phyloP scores from a whole-genome alignment of 1,284 basidiomycete genomes.

The Cronartium quercuum region DNA sequence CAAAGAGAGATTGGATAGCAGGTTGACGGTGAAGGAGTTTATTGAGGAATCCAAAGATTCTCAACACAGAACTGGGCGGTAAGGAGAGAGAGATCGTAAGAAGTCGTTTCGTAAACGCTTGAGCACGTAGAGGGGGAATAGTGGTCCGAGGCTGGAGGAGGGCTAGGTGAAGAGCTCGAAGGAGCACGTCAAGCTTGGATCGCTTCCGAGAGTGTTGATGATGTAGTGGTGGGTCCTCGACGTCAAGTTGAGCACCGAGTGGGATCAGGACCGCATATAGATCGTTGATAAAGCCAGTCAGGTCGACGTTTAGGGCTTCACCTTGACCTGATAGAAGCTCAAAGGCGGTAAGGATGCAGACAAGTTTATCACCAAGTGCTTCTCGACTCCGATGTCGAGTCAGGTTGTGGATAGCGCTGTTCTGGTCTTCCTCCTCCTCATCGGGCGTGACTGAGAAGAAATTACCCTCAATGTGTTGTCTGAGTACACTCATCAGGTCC shows the following conservation, averaged over 20 bases:
- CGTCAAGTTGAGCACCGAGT: constrained; percentile 32
- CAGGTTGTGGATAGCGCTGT: constrained; percentile 43
- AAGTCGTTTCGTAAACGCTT: constrained; percentile 87
- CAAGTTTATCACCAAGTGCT: constrained; percentile 61
- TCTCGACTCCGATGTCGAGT: background rate
- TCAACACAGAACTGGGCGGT: constrained; percentile 58
- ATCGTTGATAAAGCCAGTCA: constrained; percentile 72
- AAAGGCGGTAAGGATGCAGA: constrained; percentile 90
- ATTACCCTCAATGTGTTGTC: constrained; percentile 61
- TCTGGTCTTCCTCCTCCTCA: constrained; percentile 45
- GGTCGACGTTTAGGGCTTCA: constrained; percentile 89
- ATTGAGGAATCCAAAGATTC: constrained; percentile 66
- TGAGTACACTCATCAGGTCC: constrained; percentile 81
- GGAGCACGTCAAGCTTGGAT: constrained; percentile 61
- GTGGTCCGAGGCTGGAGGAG: constrained; percentile 61
- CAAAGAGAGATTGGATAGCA: constrained; percentile 70
- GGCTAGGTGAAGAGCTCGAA: constrained; percentile 71
- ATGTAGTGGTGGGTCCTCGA: constrained; percentile 4
- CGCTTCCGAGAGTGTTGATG: background rate
- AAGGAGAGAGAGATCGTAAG: constrained; percentile 71
- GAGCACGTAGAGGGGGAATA: constrained; percentile 67
- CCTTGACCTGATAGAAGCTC: constrained; percentile 95
- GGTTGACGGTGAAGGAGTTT: constrained; percentile 68
- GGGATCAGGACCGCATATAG: constrained; percentile 25
- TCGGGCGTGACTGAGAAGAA: constrained; percentile 40